Evolutionary conservation across 2,329 filamentous ascomycete genomes (phyloP), one percentile per base, ranked within the genome.

Genomic region (Dactylellina sp.): DNA sequence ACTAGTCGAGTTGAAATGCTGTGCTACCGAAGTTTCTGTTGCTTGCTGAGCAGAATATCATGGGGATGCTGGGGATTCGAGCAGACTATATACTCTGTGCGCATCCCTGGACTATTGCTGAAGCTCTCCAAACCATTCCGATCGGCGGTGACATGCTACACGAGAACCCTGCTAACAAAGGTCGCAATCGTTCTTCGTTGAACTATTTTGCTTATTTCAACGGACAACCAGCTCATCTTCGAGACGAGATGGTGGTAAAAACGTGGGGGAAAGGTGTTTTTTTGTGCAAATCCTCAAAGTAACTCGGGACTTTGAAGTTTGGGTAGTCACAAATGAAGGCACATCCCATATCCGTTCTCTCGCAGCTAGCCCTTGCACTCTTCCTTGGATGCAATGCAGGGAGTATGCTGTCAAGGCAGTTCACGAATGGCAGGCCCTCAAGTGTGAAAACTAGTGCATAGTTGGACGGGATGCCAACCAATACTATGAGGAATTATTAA

Each of bases 261-360:
- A 72, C 68, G 68, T 72, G 68, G 68, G 68, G 68, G 68, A 59
- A 60, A 44, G 25, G 28, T 63, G 22, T 35, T 40, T 57, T 50
- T 57, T 18, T 28, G 25, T 28, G 66, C 46, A 40, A 42, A 71
- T 71, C 66, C 50, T 71, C 20, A 50, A 25, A 47, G 56, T 47
- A 40, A 40, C 56, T 50, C 46, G 50, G 50, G 61, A 6, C 12
- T 32, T 68, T 53, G 57, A 64, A 46, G 52, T 71, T 64, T 20
- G 44, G 66, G 66, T 53, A 59, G 59, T 57, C 59, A 50, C 50
- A 16, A 70, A 39, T 40, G 47, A 32, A 42, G 44, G 35, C 46
- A 72, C 68, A 72, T 72, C 68, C 68, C 61, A 71, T 55, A 61
- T 65, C 56, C 25, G 68, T 60, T 62, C 47, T 49, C 50, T 60